Percentiles rank a stretch among this genome's conserved stretches.
Evolutionary conservation across 2,329 filamentous ascomycete genomes (phyloP).

Genomic region (Alternaria panax): DNA sequence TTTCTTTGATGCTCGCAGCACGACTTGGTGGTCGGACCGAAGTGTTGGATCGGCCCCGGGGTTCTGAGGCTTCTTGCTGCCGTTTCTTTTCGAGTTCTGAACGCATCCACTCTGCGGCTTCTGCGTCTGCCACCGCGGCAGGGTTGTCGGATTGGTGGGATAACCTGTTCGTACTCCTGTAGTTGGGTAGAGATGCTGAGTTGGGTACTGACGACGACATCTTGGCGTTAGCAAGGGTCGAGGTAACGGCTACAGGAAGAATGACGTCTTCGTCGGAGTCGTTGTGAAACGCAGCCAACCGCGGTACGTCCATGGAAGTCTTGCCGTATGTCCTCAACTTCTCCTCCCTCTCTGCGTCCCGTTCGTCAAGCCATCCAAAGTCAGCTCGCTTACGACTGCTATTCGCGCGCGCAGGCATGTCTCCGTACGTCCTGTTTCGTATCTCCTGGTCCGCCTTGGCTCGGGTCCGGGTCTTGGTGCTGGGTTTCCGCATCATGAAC

Average conservation of each 20-base stretch:
- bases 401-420: slow-evolving; percentile 40
- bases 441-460: slow-evolving; percentile 35
- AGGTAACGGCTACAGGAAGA: slow-evolving; percentile 53
- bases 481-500: slow-evolving; percentile 33
- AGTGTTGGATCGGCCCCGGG: slow-evolving; percentile 27
- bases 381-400: slow-evolving; percentile 44
- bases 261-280: slow-evolving; percentile 49
- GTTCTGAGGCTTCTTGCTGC: slow-evolving; percentile 30
- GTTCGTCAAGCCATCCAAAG: slow-evolving; percentile 29
- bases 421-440: slow-evolving; percentile 18
- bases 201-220: slow-evolving; percentile 53
- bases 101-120: slow-evolving; percentile 55
- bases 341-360: slow-evolving; percentile 32
- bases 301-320: slow-evolving; percentile 28
- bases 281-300: slow-evolving; percentile 24
- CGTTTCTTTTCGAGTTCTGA: slow-evolving; percentile 54
- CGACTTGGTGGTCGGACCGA: slow-evolving; percentile 46
- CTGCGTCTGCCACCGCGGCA: slow-evolving; percentile 49
- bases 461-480: slow-evolving; percentile 32
- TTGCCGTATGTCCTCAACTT: slow-evolving; percentile 33
- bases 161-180: slow-evolving; percentile 26
- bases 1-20: slow-evolving; percentile 47
- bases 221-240: slow-evolving; percentile 50
- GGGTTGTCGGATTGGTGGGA: slow-evolving; percentile 48
- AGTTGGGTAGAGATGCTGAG: slow-evolving; percentile 51